Conservation (phyloP, 1,284 basidiomycete species). For the Leccinum pachyderme region DNA sequence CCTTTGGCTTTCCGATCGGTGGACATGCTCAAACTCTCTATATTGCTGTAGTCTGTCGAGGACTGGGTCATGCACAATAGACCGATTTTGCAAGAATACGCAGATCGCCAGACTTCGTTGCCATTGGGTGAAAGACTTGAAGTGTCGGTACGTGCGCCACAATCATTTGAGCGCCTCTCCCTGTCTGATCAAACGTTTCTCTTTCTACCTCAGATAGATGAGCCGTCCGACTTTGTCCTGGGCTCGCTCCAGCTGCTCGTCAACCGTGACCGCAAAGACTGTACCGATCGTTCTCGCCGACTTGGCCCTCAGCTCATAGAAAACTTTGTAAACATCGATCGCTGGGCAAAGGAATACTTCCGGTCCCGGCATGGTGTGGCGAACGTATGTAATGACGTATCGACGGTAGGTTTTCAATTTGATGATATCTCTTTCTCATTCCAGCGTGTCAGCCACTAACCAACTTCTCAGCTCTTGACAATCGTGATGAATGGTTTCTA, state of each 20-base stretch:
- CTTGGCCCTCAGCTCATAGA: constrained; percentile 33
- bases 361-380: constrained; percentile 19
- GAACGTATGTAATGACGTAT: constrained; percentile 16
- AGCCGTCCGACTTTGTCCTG: constrained; percentile 26
- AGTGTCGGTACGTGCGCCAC: constrained; percentile 20
- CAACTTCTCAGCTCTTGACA: constrained; percentile 22
- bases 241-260: constrained; percentile 30
- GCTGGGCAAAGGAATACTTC: constrained; percentile 30
- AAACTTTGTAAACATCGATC: constrained; percentile 31
- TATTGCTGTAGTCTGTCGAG: constrained; percentile 9
- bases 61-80: constrained; percentile 26
- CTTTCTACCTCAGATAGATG: constrained; percentile 17
- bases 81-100: constrained; percentile 29
- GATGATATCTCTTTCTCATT: not conserved
- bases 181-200: constrained; percentile 4
- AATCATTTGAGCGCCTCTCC: not conserved
- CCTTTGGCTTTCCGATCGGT: not conserved
- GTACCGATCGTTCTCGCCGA: constrained; percentile 16
- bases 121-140: constrained; percentile 27
- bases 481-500: constrained; percentile 34
- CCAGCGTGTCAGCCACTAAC: no score
- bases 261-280: constrained; percentile 24
- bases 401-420: constrained; percentile 17
- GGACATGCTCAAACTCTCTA: not conserved
- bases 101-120: constrained; percentile 26